Conservation (phyloP, 1,284 basidiomycete species). For the Ceratobasidium sp. region DNA sequence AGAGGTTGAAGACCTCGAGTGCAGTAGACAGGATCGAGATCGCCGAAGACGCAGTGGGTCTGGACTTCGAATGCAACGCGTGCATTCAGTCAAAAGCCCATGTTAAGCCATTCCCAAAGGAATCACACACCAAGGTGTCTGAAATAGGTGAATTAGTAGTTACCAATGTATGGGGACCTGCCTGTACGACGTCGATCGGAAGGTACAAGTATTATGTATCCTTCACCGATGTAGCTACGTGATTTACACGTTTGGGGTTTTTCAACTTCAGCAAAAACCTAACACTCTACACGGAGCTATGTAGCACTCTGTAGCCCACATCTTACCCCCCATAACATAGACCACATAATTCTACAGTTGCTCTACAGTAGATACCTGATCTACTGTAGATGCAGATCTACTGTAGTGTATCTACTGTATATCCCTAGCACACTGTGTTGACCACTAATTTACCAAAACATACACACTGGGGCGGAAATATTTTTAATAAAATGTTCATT, state of each 20-base stretch:
- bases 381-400: too few relatives aligned
- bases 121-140: background rate
- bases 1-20: background rate
- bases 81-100: slow-evolving; percentile 18
- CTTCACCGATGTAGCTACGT: too few relatives aligned
- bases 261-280: slow-evolving; percentile 41
- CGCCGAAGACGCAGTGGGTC: slow-evolving; percentile 6
- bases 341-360: too few relatives aligned
- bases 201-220: slow-evolving; percentile 1
- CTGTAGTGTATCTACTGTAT: too few relatives aligned
- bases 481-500: too few relatives aligned
- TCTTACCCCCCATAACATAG: too few relatives aligned
- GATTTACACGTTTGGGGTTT: slow-evolving; percentile 49
- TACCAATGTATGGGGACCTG: background rate
- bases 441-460: too few relatives aligned
- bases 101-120: background rate
- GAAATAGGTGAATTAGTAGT: slow-evolving; percentile 12
- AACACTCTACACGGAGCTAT: too few relatives aligned
- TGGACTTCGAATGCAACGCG: slow-evolving; percentile 25
- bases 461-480: too few relatives aligned
- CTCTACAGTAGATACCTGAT: too few relatives aligned
- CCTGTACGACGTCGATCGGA: background rate
- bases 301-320: too few relatives aligned
- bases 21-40: slow-evolving; percentile 6
- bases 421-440: too few relatives aligned